Base-by-base conservation (phyloP, 306 rosid genomes). In the Cicer arietinum region DNA sequence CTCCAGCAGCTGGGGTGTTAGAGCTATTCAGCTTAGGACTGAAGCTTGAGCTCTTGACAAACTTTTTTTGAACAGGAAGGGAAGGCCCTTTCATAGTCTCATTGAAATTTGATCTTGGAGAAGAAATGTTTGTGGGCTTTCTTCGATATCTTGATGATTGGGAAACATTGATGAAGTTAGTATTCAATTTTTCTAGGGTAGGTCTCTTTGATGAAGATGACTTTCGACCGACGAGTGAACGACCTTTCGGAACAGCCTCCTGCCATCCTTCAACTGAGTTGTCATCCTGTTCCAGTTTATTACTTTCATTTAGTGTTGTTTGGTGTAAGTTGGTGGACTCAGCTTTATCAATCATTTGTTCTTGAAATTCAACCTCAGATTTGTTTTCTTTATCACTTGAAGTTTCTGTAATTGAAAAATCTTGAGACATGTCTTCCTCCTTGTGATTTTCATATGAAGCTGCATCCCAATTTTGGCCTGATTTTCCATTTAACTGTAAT, bases 221-320 rank as follows among this genome's bases (percentile, higher is more conserved):
- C 86, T 94, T 94, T 76, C 95, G 93, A 59, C 89, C 89, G n/a
- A 84, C 63, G 48, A 79, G 83, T 58, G 94, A 90, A 45, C 97
- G 96, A 18, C 96, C 86, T 80, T 91, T 94, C 20, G 98, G 95
- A 80, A 90, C 91, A 62, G 98, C 98, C 81, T 94, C 98, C 83
- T 91, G 98, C 98, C 98, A 94, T 79, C 97, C 98, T 89, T 84
- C 97, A 80, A 87, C 95, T 10, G 92, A 88, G 82, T 67, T 79
- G 76, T 89, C 95, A 71, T 88, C 95, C 78, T 59, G 88, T 57
- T 75, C 69, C 35, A 56, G 46, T 30, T 87, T 90, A 85, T 77
- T 82, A 58, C 67, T 79, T 80, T 83, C 80, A 35, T 77, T 79
- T 45, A 78, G 69, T 30, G 63, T 54, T 9, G 70, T 59, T 68